Evolutionary conservation across 495 filamentous ascomycete genomes (phyloP), one percentile per base, ranked within the genome.

Genomic region (Glarea lozoyensis): DNA sequence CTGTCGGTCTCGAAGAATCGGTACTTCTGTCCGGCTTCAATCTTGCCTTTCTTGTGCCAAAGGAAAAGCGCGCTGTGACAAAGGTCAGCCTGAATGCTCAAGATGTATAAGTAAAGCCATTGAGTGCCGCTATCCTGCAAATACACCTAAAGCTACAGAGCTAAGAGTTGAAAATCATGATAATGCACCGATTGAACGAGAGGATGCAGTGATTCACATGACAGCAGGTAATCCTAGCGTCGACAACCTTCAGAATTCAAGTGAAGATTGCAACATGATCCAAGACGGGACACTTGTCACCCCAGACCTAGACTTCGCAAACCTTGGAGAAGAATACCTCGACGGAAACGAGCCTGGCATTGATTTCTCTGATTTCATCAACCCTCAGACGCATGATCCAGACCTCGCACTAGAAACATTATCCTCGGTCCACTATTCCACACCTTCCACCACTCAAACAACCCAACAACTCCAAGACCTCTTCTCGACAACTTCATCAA

Each of bases 51-150:
- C 55, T 33, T 71, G 67, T 54, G 63, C 56, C 7, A 59, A 40
- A 54, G 45, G 43, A 12, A 71, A 71, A 55, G 50, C 50, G 13
- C 60, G 61, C 18, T 71, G 67, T 40, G 65, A 71, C 50, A 62
- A 60, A 11, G 51, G 37, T 34, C 52, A 49, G 44, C 66, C 66
- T 7, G 32, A 48, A 51, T 69, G 67, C 55, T 67, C 61, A 23
- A 62, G 64, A 42, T 71, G 67, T 43, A 49, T 55, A 37, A 46
- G 43, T 29, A 69, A 62, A 52, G 58, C 23, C 33, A 48, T 58
- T 36, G 54, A 60, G 45, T 71, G 67, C 40, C 50, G 50, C 18
- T 69, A 69, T 57, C 56, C 63, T 33, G 46, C 42, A n/a, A 40
- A 39, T 27, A 33, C 22, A 16, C 36, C 37, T 17, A 40, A 46